Base-by-base conservation (phyloP, 2,329 filamentous ascomycete species). In the Diaporthe destruens region DNA sequence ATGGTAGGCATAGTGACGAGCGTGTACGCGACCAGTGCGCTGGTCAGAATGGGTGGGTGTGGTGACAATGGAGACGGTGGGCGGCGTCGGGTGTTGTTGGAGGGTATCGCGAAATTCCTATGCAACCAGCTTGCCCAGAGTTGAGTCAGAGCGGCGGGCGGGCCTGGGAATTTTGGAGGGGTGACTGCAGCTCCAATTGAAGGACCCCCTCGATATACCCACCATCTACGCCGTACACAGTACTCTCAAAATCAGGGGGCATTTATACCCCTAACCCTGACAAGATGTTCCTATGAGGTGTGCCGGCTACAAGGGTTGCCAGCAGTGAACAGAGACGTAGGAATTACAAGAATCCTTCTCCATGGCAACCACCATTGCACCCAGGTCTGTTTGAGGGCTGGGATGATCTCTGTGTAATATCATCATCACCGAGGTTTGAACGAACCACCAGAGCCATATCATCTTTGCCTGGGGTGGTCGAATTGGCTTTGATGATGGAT, bases 1-100 rank as follows among this genome's bases (percentile, higher is more conserved):
- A 99, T 98, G 82, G 96, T 99, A 85, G 96, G 96, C 96, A 98
- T 98, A 74, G 82, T 90, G 69, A n/a, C 53, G 36, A 34, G 18
- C 49, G 47, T 61, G 23, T 39, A 44, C 23, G 39, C 63, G 71
- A 61, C 72, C 68, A 66, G 54, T 25, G 12, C 11, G 16, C 54
- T 69, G 71, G 42, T 59, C 57, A 47, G 9, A 12, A 2, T 39
- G 32, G 29, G 42, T 23, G 55, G 34, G 36, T 44, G 29, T 25
- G n/a, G 32, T 71, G 68, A 47, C 39, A 49, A 39, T 12, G 36
- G 11, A 56, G 49, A 66, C 25, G 11, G 69, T 18, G 25, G 36
- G 23, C 16, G 36, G 23, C 16, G 56, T 72, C 54, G 70, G 23
- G 47, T 63, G 47, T 36, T 53, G 61, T 23, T 44, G 36, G 47